Conservation (phyloP, 768 basidiomycete genomes). For the Pleurotus tuber-regium region DNA sequence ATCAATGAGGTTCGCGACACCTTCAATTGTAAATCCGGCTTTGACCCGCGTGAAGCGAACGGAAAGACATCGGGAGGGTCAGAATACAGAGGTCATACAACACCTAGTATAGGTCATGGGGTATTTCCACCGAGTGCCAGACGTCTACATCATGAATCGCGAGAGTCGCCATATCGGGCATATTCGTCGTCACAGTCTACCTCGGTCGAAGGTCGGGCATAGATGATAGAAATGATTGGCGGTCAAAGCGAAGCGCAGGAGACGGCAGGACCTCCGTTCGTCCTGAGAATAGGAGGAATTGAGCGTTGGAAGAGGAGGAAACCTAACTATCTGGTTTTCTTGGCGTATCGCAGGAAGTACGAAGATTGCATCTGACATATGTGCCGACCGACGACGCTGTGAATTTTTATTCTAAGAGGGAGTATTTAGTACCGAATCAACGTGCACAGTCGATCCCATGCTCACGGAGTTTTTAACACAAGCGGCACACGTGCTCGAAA, state of each 20-base stretch:
- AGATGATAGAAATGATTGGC: slow-evolving; percentile 1
- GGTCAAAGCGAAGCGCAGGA: neutral
- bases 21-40: slow-evolving; percentile 30
- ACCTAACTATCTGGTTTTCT: neutral
- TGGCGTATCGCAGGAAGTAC: neutral
- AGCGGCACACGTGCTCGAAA: neutral
- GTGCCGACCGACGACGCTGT: neutral
- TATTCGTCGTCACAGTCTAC: neutral
- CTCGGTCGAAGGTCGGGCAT: slow-evolving; percentile 9
- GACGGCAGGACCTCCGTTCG: too few relatives aligned
- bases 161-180: slow-evolving; percentile 1
- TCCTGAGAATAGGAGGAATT: too few relatives aligned
- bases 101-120: neutral
- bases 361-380: neutral
- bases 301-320: neutral
- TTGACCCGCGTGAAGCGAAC: slow-evolving; percentile 28
- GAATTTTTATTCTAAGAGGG: neutral
- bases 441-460: neutral
- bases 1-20: slow-evolving; percentile 8
- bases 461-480: slow-evolving; percentile 2
- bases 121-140: slow-evolving; percentile 10
- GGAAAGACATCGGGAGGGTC: slow-evolving; percentile 26
- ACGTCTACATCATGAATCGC: neutral
- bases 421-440: neutral
- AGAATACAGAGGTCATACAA: neutral